phyloP scores from a whole-genome alignment of 345 rosid genomes.

The Physaria fendleri region DNA sequence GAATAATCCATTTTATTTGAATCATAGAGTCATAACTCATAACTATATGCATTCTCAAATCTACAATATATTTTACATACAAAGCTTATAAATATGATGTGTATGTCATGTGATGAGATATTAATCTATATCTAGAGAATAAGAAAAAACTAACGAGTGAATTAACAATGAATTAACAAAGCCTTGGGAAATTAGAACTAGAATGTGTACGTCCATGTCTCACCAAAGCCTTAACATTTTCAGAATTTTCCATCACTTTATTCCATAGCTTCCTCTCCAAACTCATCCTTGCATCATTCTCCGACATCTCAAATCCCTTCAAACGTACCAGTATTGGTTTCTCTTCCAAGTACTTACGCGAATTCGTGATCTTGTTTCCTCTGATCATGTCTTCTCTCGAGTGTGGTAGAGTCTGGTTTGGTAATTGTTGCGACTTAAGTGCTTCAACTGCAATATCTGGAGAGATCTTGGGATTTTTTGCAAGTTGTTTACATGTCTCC shows the following conservation, averaged over 20 bases:
- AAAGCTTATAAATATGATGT: neutral
- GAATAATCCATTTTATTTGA: slow-evolving; percentile 5
- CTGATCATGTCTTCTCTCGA: slow-evolving; percentile 19
- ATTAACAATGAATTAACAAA: slow-evolving; percentile 33
- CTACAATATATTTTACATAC: slow-evolving; percentile 5
- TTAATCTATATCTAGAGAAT: neutral
- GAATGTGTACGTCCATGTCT: slow-evolving; percentile 26
- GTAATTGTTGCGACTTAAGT: slow-evolving; percentile 46
- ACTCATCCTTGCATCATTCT: slow-evolving; percentile 33
- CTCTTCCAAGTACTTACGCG: slow-evolving; percentile 15
- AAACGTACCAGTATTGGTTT: slow-evolving; percentile 20
- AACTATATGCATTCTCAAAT: neutral
- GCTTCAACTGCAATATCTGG: slow-evolving; percentile 62
- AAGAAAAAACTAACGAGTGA: neutral
- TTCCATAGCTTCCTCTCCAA: slow-evolving; percentile 18
- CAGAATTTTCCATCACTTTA: too few relatives aligned
- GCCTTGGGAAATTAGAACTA: slow-evolving; percentile 42
- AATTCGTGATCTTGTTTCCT: slow-evolving; percentile 1
- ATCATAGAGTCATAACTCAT: neutral
- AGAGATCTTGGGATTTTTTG: slow-evolving; percentile 78
- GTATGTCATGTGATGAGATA: neutral
- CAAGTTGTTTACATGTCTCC: slow-evolving; percentile 67
- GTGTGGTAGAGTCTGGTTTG: slow-evolving; percentile 7
- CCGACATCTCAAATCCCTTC: slow-evolving; percentile 23
- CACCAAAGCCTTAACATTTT: slow-evolving; percentile 47